A percentile compares a stretch with the other conserved stretches of the same genome.
These are phyloP conservation scores for Glaciozyma martinii DNA, from an alignment of 768 basidiomycete genomes.

Conservation along the genomic window DNA sequence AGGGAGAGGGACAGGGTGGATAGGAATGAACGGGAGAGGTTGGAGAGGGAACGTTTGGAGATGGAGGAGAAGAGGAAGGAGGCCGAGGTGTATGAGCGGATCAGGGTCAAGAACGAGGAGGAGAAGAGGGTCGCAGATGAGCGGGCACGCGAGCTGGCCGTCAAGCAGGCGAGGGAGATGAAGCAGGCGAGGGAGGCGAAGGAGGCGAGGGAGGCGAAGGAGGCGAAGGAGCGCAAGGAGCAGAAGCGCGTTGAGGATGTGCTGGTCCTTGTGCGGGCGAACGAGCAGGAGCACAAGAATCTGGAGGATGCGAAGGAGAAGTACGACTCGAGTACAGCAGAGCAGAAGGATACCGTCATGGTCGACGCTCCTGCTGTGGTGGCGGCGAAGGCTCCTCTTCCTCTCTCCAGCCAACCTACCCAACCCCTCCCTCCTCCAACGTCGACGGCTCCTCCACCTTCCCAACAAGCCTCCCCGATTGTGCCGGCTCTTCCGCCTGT, in stretches of 20 bases:
- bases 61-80: neutral
- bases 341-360: neutral
- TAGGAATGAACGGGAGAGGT: slow-evolving; percentile 39
- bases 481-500: no score
- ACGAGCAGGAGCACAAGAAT: neutral
- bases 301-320: neutral
- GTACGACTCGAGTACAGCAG: neutral
- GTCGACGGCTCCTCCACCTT: neutral
- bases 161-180: neutral
- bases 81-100: neutral
- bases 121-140: neutral
- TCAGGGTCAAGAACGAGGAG: slow-evolving; percentile 3
- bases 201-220: neutral
- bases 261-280: neutral
- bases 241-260: slow-evolving; percentile 3
- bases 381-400: neutral
- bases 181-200: neutral
- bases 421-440: neutral
- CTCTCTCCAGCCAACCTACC: no score
- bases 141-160: neutral
- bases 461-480: neutral
- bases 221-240: neutral
- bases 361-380: no score
- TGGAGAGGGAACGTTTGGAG: neutral
- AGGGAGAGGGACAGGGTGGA: slow-evolving; percentile 1